phyloP scores from a whole-genome alignment of 2,329 filamentous ascomycete species.

The Fusarium pseudocircinatum region DNA sequence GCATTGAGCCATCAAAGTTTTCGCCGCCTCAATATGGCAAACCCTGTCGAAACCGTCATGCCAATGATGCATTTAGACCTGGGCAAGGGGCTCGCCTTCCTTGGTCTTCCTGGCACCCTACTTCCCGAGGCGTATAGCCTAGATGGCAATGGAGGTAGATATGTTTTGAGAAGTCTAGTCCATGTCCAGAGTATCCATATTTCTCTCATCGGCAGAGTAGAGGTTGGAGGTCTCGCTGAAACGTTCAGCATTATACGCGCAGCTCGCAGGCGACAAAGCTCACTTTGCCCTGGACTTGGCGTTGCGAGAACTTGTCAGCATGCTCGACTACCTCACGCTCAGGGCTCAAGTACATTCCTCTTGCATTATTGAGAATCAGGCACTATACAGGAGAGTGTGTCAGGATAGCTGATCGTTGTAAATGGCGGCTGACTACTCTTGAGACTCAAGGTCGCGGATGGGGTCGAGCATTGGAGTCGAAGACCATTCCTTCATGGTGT shows the following conservation, averaged over 20 bases:
- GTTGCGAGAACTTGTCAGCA: constrained; percentile 68
- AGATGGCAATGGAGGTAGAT: constrained; percentile 65
- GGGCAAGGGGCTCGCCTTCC: constrained; percentile 53
- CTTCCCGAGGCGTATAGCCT: constrained; percentile 56
- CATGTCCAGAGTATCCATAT: constrained; percentile 64
- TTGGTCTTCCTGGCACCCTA: constrained; percentile 47
- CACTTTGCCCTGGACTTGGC: constrained; percentile 53
- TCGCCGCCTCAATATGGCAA: neutral
- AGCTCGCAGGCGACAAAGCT: constrained; percentile 52
- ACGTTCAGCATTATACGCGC: constrained; percentile 57
- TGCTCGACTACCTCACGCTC: constrained; percentile 66
- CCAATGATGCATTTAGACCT: neutral
- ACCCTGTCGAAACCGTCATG: neutral
- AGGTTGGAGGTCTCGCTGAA: constrained; percentile 59
- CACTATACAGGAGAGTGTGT: neutral
- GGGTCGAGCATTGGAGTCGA: constrained; percentile 64
- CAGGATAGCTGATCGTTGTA: constrained; percentile 10
- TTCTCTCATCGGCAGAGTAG: constrained; percentile 59
- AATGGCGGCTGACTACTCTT: constrained; percentile 55
- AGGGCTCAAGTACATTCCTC: constrained; percentile 61
- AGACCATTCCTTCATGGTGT: constrained; percentile 58
- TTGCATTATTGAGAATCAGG: neutral
- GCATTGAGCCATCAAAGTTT: neutral
- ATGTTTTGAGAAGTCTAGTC: constrained; percentile 76
- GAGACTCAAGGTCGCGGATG: constrained; percentile 63